These are phyloP conservation scores for Stagonosporopsis chrysanthemi DNA, from an alignment of 2,329 filamentous ascomycete genomes.

Conservation along the genomic window DNA sequence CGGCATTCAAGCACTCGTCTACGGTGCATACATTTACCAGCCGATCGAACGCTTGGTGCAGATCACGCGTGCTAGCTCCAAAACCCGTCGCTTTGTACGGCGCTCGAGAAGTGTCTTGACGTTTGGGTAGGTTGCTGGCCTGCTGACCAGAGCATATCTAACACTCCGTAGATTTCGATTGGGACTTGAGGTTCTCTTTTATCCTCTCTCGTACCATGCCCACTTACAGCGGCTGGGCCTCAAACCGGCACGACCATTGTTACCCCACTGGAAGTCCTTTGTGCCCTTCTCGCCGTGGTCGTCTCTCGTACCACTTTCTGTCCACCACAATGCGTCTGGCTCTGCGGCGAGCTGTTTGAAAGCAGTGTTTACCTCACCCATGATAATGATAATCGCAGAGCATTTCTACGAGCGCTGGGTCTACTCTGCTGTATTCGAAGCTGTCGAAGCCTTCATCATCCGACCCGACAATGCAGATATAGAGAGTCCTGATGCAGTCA, in stretches of 20 bases:
- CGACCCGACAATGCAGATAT: conserved; percentile 42
- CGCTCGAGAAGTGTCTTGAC: conserved; percentile 32
- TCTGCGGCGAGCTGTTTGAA: conserved; percentile 25
- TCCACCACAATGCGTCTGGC: conserved; percentile 24
- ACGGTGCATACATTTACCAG: conserved; percentile 30
- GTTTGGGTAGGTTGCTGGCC: conserved; percentile 27
- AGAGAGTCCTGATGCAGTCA: conserved; percentile 30
- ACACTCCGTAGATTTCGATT: conserved; percentile 36
- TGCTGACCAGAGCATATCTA: neutral
- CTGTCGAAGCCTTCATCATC: conserved; percentile 39
- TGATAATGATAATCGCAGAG: conserved; percentile 36
- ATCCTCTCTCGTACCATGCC: conserved; percentile 44
- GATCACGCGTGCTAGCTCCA: conserved; percentile 29
- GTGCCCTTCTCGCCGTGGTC: conserved; percentile 41
- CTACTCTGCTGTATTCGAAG: conserved; percentile 37
- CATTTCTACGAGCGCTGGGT: conserved; percentile 39
- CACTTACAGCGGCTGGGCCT: conserved; percentile 43
- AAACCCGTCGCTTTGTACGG: conserved; percentile 30
- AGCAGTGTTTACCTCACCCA: conserved; percentile 36
- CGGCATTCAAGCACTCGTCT: conserved; percentile 29
- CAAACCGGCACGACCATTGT: conserved; percentile 34
- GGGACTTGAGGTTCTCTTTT: conserved; percentile 39
- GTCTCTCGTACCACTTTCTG: conserved; percentile 34
- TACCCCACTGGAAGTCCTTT: conserved; percentile 38
- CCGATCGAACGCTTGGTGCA: conserved; percentile 41